Base-by-base conservation (phyloP, 768 basidiomycete genomes). In the Auricularia heimuer region DNA sequence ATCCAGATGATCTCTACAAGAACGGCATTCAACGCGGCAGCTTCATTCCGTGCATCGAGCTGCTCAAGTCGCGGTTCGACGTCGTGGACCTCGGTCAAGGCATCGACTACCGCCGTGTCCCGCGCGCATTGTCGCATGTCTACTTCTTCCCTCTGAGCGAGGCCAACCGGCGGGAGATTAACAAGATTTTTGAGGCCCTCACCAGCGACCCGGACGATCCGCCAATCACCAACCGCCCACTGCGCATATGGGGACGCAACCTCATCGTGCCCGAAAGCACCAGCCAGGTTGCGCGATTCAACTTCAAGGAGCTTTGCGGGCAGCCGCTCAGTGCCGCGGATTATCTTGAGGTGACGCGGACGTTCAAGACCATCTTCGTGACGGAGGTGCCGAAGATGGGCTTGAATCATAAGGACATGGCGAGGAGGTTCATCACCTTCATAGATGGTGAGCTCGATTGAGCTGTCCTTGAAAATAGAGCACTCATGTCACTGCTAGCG, bases 1-100 rank as follows among this genome's bases (percentile, higher is more conserved):
- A 97, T 73, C 97, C 97, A 2, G 90, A 98, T 70, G 92, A 98
- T 36, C 81, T 99, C 1, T 99, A 99, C 80, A 95, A 96, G 83
- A 98, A 98, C 68, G 97, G 97, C 0, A 97, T 99, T 54, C 97
- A 99, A 73, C 85, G 97, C 3, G 84, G 89, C 3, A 95, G 93
- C 71, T 99, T 99, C 77, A 72, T 98, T 58, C 97, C 97, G 10
- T 88, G 94, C 34, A 98, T 99, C 66, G 91, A 98, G 61, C 82
- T 98, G 35, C 83, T 99, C 69, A 98, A 97, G 77, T 76, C 85
- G 0, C 85, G 82, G 14, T 94, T 97, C 67, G 85, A 89, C 61
- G 88, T 98, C 14, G 91, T 90, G 0, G 94, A 98, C 75, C 83
- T 99, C 33, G 89, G 98, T 75, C 98, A 95, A n/a, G 92, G 89